Conservation (phyloP, 495 filamentous ascomycete species). For the Penicillium pancosmium region DNA sequence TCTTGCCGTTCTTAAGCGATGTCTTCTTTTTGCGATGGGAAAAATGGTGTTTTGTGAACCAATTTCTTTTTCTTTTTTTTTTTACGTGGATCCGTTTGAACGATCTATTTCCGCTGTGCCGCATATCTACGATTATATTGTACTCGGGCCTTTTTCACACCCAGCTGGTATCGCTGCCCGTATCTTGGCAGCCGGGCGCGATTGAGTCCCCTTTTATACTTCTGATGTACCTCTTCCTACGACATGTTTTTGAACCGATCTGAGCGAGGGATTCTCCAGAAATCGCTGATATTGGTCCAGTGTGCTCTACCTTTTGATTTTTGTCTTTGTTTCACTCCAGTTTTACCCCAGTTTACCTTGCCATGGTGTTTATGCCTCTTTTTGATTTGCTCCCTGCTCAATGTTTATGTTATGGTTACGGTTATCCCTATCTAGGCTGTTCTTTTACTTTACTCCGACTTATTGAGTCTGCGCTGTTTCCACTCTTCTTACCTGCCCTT, state of each 20-base stretch:
- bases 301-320: neutral
- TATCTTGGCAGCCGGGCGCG: no score
- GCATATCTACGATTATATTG: no score
- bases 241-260: neutral
- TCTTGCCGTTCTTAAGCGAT: constrained; percentile 46
- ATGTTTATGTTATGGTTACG: no score
- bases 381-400: no score
- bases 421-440: no score
- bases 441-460: no score
- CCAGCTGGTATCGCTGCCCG: neutral
- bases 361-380: no score
- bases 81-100: constrained; percentile 10
- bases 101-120: no score
- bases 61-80: neutral
- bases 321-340: neutral
- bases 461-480: no score
- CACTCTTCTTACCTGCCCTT: no score
- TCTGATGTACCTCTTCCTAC: constrained; percentile 19
- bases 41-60: constrained; percentile 30
- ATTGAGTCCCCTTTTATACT: neutral
- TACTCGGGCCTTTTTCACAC: no score
- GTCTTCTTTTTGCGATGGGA: constrained; percentile 32
- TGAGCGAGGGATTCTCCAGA: neutral
- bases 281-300: neutral
- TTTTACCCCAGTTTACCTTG: no score